These are phyloP conservation scores for Stropharia rugosoannulata DNA, from an alignment of 768 basidiomycete genomes.

Conservation along the genomic window DNA sequence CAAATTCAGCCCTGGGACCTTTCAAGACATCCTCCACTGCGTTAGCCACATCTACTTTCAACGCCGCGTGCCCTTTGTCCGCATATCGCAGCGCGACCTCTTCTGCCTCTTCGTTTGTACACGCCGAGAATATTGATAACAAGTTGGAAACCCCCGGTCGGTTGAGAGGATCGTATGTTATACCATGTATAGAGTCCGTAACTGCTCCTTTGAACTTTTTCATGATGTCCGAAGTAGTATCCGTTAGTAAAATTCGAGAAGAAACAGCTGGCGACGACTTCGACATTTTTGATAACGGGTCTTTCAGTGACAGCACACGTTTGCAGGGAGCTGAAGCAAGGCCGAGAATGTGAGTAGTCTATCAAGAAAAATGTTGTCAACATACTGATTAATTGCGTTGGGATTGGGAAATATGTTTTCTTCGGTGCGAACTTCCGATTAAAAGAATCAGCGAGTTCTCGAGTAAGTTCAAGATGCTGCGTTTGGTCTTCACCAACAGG, in stretches of 20 bases:
- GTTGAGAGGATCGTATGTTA: slow-evolving; percentile 77
- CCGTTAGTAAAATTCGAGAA: slow-evolving; percentile 88
- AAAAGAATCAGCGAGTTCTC: slow-evolving; percentile 82
- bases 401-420: slow-evolving; percentile 66
- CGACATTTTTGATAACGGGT: slow-evolving; percentile 91
- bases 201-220: slow-evolving; percentile 79
- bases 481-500: slow-evolving; percentile 97
- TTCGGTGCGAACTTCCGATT: slow-evolving; percentile 61
- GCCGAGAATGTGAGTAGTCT: not conserved
- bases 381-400: slow-evolving; percentile 74
- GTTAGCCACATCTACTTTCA: slow-evolving; percentile 77
- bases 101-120: slow-evolving; percentile 45
- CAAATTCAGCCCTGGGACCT: slow-evolving; percentile 68
- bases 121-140: slow-evolving; percentile 77
- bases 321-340: slow-evolving; percentile 63
- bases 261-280: slow-evolving; percentile 80
- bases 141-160: slow-evolving; percentile 87
- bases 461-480: slow-evolving; percentile 88
- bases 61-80: slow-evolving; percentile 54
- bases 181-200: slow-evolving; percentile 75
- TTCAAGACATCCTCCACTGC: slow-evolving; percentile 69
- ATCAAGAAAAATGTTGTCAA: slow-evolving; percentile 4
- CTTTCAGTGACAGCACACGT: slow-evolving; percentile 83
- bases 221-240: slow-evolving; percentile 56
- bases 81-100: slow-evolving; percentile 51